These are phyloP conservation scores for Fistulifera solaris DNA, from an alignment of 108 stramenopile genomes.

Conservation along the genomic window DNA sequence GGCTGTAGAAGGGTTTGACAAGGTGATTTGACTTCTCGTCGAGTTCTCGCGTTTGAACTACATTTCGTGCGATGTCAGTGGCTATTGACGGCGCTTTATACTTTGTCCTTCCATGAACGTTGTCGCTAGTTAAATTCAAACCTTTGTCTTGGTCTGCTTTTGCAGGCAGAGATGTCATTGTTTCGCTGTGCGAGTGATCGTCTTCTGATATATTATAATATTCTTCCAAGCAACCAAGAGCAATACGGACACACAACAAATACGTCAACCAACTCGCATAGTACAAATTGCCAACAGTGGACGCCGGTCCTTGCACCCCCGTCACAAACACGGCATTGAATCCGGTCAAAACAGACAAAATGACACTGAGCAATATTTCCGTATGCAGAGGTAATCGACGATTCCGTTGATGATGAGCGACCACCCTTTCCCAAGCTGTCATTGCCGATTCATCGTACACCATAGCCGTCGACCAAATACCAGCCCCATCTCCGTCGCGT, in stretches of 20 bases:
- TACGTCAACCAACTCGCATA: slow-evolving; percentile 35
- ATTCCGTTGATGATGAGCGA: not conserved
- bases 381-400: slow-evolving; percentile 7
- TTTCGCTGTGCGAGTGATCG: not conserved
- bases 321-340: slow-evolving; percentile 33
- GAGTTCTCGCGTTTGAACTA: not conserved
- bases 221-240: slow-evolving; percentile 42
- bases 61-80: slow-evolving; percentile 1
- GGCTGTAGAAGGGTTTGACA: not conserved
- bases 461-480: too few relatives aligned
- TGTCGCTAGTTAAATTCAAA: not conserved
- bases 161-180: not conserved
- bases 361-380: slow-evolving; percentile 25
- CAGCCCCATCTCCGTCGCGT: too few relatives aligned
- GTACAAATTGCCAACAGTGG: slow-evolving; percentile 42
- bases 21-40: too few relatives aligned
- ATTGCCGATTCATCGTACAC: not conserved
- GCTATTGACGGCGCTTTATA: slow-evolving; percentile 3
- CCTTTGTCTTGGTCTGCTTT: too few relatives aligned
- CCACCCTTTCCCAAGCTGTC: not conserved
- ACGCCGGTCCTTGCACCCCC: slow-evolving; percentile 38
- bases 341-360: slow-evolving; percentile 16
- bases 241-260: slow-evolving; percentile 27
- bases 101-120: too few relatives aligned
- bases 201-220: slow-evolving; percentile 23